phyloP scores from a whole-genome alignment of 2,329 filamentous ascomycete genomes.

The Monosporascus sp. region DNA sequence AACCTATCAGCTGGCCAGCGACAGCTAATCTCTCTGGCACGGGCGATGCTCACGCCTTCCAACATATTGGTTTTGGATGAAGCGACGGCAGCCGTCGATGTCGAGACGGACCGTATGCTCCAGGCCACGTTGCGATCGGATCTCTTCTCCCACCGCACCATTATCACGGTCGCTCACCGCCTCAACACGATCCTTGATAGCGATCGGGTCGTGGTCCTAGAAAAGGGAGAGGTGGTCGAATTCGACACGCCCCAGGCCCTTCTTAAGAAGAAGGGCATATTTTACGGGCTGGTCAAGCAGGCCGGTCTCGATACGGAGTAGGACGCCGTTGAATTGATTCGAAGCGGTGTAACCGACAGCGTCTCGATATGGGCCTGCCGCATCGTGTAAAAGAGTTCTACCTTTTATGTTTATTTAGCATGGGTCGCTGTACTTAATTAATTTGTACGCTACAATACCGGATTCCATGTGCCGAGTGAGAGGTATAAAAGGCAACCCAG shows the following conservation, averaged over 20 bases:
- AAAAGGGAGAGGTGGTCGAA: constrained; percentile 84
- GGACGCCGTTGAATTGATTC: background rate
- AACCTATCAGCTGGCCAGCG: constrained; percentile 94
- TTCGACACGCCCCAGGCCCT: constrained; percentile 83
- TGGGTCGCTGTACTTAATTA: no score
- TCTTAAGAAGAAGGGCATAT: constrained; percentile 70
- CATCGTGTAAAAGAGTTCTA: background rate
- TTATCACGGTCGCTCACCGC: constrained; percentile 96
- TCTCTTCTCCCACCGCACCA: constrained; percentile 83
- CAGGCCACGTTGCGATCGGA: constrained; percentile 60
- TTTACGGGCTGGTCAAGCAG: constrained; percentile 88
- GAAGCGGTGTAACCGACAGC: background rate
- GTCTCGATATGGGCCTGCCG: background rate
- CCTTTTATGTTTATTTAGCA: no score
- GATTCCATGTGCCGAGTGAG: no score
- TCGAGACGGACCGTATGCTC: constrained; percentile 63
- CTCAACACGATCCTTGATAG: constrained; percentile 93
- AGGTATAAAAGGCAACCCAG: no score
- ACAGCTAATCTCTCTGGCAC: constrained; percentile 88
- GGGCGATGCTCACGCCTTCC: constrained; percentile 88
- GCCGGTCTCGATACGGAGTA: constrained; percentile 63
- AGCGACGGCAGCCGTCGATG: constrained; percentile 75
- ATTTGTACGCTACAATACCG: no score
- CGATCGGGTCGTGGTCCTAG: constrained; percentile 89
- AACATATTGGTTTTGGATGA: constrained; percentile 97